Evolutionary conservation across 345 rosid species (phyloP).

Genomic region (Balakata baccata): DNA sequence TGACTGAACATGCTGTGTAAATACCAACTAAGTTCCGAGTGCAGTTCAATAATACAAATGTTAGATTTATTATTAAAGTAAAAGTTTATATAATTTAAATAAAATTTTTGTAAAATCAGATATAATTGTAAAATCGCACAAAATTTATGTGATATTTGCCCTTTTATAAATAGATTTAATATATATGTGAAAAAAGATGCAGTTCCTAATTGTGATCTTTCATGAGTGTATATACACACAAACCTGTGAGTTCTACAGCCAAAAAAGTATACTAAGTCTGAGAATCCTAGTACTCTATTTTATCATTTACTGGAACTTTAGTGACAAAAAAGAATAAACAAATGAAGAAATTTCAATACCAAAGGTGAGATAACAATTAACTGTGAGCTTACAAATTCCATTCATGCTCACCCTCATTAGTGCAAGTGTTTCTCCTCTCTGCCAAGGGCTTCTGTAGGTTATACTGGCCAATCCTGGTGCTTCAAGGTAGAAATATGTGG

Average conservation of each 20-base stretch:
- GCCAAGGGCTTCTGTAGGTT: conserved; percentile 6
- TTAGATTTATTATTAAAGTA: too few relatives aligned
- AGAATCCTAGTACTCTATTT: conserved; percentile 8
- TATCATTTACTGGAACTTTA: conserved; percentile 1
- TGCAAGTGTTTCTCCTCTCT: conserved; percentile 5
- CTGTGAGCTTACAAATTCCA: conserved; percentile 9
- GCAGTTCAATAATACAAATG: too few relatives aligned
- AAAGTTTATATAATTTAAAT: too few relatives aligned
- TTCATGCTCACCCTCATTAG: conserved; percentile 9
- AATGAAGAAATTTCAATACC: conserved; percentile 20
- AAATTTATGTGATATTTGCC: too few relatives aligned
- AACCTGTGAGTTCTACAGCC: background rate
- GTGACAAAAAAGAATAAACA: conserved; percentile 29
- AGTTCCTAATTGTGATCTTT: background rate
- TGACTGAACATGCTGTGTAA: too few relatives aligned
- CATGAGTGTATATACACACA: conserved; percentile 12
- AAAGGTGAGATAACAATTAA: background rate
- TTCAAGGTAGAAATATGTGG: conserved; percentile 2
- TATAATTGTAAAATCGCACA: too few relatives aligned
- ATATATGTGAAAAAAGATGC: background rate
- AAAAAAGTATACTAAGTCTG: background rate
- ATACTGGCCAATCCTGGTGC: background rate
- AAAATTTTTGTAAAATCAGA: too few relatives aligned
- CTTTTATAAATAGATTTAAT: too few relatives aligned
- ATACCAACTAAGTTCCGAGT: too few relatives aligned